A percentile compares a stretch with the other conserved stretches of the same genome.
These are phyloP conservation scores for Sphagnum magellanicum DNA, from an alignment of 228 moss, liverwort and hornwort species.

Conservation along the genomic window DNA sequence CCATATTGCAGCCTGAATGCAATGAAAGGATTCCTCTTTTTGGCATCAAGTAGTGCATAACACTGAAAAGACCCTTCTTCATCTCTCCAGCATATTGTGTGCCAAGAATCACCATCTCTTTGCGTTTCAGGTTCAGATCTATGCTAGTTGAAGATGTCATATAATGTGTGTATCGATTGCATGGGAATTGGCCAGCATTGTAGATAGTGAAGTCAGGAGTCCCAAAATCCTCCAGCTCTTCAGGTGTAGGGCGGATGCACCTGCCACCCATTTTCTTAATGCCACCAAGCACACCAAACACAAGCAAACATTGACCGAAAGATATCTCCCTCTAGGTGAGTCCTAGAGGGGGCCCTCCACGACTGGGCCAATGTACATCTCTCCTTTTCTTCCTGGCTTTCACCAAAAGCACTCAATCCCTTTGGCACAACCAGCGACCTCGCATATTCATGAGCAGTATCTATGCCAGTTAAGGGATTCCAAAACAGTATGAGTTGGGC, in stretches of 20 bases:
- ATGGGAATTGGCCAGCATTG: constrained; percentile 99
- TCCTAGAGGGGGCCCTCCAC: constrained; percentile 10
- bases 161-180: constrained; percentile 99
- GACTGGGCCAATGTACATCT: constrained; percentile 2
- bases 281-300: constrained; percentile 61
- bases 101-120: constrained; percentile 99
- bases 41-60: constrained; percentile 99
- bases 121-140: constrained; percentile 99
- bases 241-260: constrained; percentile 99
- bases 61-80: constrained; percentile 99
- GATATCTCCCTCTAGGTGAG: constrained; percentile 5
- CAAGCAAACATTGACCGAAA: constrained; percentile 14
- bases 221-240: constrained; percentile 99
- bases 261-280: constrained; percentile 99
- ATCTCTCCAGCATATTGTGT: constrained; percentile 99
- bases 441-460: constrained; percentile 1
- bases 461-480: background rate
- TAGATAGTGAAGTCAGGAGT: constrained; percentile 99
- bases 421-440: constrained; percentile 3
- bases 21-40: constrained; percentile 98
- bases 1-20: constrained; percentile 99
- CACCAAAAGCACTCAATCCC: constrained; percentile 1
- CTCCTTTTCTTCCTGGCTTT: constrained; percentile 8
- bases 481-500: constrained; percentile 16
- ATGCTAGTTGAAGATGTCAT: constrained; percentile 99